These are phyloP conservation scores for Candida silvicultrix DNA, from an alignment of 805 yeast species.

Conservation along the genomic window DNA sequence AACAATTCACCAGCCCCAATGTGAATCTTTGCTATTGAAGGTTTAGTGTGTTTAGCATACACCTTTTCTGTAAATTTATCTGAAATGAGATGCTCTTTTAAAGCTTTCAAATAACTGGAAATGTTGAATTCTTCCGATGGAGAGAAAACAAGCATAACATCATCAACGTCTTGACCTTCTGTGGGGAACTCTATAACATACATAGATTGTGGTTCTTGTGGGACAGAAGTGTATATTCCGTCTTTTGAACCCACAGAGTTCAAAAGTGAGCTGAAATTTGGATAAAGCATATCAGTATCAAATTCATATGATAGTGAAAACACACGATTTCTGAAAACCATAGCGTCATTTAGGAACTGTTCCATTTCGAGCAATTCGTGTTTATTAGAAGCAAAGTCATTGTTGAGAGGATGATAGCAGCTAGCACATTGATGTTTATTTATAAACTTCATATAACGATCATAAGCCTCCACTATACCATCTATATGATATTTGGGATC, in stretches of 20 bases:
- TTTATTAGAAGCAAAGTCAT: neutral
- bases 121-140: neutral
- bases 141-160: neutral
- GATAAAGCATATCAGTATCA: neutral
- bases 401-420: no score
- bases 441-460: neutral
- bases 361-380: neutral
- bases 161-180: neutral
- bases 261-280: neutral
- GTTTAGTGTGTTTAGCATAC: no score
- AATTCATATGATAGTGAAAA: neutral
- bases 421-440: neutral
- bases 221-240: neutral
- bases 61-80: no score
- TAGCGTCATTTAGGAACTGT: neutral
- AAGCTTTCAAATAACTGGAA: no score
- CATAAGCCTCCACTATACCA: neutral
- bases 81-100: no score
- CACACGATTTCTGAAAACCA: neutral
- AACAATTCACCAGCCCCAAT: neutral
- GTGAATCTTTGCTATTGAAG: neutral
- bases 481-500: neutral
- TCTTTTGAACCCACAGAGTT: neutral
- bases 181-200: neutral
- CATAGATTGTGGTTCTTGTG: neutral